phyloP scores from a whole-genome alignment of 768 basidiomycete species.

The Cystoderma amianthinum region DNA sequence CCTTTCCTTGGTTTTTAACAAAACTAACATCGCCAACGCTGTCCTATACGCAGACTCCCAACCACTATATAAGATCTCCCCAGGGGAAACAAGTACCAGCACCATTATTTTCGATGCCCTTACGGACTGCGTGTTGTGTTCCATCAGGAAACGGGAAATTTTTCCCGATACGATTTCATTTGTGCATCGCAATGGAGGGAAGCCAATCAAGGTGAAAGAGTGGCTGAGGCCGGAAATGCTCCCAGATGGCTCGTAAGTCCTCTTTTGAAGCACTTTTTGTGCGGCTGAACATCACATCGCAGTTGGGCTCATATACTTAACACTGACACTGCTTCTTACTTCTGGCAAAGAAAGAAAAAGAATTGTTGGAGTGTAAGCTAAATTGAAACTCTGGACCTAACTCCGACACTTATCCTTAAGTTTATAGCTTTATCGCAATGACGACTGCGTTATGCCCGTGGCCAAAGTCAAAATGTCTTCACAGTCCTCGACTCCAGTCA shows the following conservation, averaged over 20 bases:
- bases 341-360: too few species aligned
- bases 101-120: not conserved
- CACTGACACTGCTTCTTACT: too few species aligned
- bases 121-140: not conserved
- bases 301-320: too few species aligned
- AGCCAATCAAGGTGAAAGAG: not conserved
- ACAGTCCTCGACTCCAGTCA: too few species aligned
- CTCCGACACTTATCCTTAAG: too few species aligned
- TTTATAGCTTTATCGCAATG: too few species aligned
- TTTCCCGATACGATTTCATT: not conserved
- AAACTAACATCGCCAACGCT: not conserved
- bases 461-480: too few species aligned
- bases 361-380: too few species aligned
- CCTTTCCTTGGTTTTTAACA: not conserved
- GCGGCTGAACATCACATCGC: too few species aligned
- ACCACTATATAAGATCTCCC: not conserved
- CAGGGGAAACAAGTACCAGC: not conserved
- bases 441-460: too few species aligned
- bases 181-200: not conserved
- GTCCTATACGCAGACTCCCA: not conserved
- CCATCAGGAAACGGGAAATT: not conserved
- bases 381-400: too few species aligned
- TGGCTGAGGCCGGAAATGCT: not conserved
- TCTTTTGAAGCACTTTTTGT: too few species aligned
- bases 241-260: not conserved